phyloP scores from a whole-genome alignment of 2,329 filamentous ascomycete species.

The Trichoderma atrobrunneum region DNA sequence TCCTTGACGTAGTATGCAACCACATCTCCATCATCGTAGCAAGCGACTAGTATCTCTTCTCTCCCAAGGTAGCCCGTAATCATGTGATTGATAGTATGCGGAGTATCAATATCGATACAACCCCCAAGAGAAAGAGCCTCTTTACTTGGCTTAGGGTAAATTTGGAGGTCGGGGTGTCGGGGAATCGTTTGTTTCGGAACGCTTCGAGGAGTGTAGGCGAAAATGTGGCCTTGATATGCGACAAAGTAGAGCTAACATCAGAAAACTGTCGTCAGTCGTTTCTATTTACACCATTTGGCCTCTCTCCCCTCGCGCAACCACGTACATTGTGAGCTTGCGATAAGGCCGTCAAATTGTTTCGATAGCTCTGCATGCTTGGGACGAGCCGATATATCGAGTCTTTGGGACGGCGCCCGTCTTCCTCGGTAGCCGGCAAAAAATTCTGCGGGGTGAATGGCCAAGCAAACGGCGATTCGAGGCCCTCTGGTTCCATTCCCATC shows the following conservation, averaged over 20 bases:
- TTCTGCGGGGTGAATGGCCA: constrained; percentile 28
- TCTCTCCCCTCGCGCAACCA: neutral
- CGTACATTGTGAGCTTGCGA: constrained; percentile 56
- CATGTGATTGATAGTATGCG: constrained; percentile 68
- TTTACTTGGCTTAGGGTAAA: constrained; percentile 44
- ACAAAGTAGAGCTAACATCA: constrained; percentile 56
- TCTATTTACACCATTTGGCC: neutral
- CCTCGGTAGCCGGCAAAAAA: constrained; percentile 21
- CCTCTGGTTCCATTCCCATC: constrained; percentile 26
- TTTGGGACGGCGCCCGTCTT: constrained; percentile 21
- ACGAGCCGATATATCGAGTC: constrained; percentile 32
- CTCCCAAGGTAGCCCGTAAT: constrained; percentile 66
- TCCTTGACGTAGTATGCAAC: constrained; percentile 64
- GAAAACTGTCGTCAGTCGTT: neutral
- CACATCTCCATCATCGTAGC: constrained; percentile 74
- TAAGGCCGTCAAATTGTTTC: constrained; percentile 57
- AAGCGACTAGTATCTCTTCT: constrained; percentile 65
- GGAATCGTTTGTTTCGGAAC: constrained; percentile 48
- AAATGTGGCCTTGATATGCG: constrained; percentile 55
- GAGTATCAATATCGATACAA: constrained; percentile 47
- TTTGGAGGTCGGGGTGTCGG: constrained; percentile 47
- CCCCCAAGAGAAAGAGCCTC: constrained; percentile 45
- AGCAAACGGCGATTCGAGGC: constrained; percentile 28
- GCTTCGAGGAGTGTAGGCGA: constrained; percentile 53
- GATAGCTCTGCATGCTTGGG: constrained; percentile 38